phyloP scores from a whole-genome alignment of 805 yeast species.

The Scheffersomyces coipomensis region DNA sequence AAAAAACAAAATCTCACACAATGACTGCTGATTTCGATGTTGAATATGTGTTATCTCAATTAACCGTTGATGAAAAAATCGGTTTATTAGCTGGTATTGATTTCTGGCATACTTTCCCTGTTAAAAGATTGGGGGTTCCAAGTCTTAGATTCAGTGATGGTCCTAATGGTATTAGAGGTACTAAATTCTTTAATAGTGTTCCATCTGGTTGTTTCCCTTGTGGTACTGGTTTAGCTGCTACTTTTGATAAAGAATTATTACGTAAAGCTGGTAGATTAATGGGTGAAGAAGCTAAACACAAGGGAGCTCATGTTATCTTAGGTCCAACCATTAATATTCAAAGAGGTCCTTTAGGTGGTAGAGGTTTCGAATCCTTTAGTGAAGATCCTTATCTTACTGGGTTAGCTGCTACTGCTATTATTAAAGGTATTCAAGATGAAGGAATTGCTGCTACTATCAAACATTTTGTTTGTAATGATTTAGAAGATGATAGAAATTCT shows the following conservation, averaged over 20 bases:
- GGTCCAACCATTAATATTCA: slow-evolving; percentile 34
- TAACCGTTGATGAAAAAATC: slow-evolving; percentile 25
- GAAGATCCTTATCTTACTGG: slow-evolving; percentile 34
- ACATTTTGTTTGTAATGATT: slow-evolving; percentile 32
- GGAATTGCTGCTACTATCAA: slow-evolving; percentile 31
- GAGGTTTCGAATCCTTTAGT: slow-evolving; percentile 32
- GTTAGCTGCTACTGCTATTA: slow-evolving; percentile 19
- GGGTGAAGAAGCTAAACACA: slow-evolving; percentile 31
- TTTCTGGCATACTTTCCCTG: slow-evolving; percentile 49
- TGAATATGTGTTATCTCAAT: slow-evolving; percentile 19
- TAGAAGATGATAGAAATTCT: slow-evolving; percentile 28
- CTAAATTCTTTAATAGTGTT: slow-evolving; percentile 22
- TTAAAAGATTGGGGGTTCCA: slow-evolving; percentile 42
- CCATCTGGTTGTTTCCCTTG: slow-evolving; percentile 35
- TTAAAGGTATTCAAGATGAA: slow-evolving; percentile 27
- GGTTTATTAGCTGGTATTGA: slow-evolving; percentile 35
- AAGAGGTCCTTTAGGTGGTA: slow-evolving; percentile 33
- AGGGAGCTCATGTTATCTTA: slow-evolving; percentile 27
- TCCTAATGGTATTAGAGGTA: slow-evolving; percentile 34
- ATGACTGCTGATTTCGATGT: slow-evolving; percentile 22
- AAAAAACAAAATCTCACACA: no score
- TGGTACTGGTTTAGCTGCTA: slow-evolving; percentile 32
- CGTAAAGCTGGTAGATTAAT: slow-evolving; percentile 27
- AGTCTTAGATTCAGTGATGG: slow-evolving; percentile 41
- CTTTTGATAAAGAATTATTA: slow-evolving; percentile 26